Evolutionary conservation across 2,329 filamentous ascomycete genomes (phyloP), one percentile per base, ranked within the genome.

Genomic region (Alternaria viburni): DNA sequence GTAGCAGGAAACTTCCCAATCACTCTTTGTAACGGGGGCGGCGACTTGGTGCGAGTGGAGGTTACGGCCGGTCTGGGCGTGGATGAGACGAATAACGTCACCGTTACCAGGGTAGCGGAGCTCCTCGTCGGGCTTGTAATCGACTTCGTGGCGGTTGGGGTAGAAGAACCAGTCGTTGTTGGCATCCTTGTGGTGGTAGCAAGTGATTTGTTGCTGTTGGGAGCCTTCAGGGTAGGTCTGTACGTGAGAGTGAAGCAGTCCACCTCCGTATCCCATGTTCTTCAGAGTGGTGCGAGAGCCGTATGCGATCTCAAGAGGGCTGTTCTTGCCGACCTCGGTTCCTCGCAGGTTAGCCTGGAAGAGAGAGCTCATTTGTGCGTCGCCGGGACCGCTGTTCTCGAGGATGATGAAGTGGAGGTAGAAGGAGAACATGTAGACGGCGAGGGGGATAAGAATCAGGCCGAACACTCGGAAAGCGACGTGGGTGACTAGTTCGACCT

Each of bases 131-230:
- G 88, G 82, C 73, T 94, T 86, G 75, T 90, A 97, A 17, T 91
- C 90, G 23, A 86, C 82, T 62, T 97, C 88, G 57, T 86, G 82
- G 67, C 96, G 92, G 83, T 95, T 97, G 25, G 96, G 96, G 80
- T 97, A 97, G 82, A 99, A 94, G 83, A 96, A 97, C 96, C 96
- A 99, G 80, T 99, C 96, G 80, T 99, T 99, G 88, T 99, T 99
- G 80, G 95, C 87, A 85, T 99, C 96, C 81, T 99, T 99, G 86
- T 99, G 96, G 83, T 99, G 96, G 83, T 99, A 99, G 86, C 96
- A 99, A 67, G 96, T 99, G 66, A 99, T 90, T 80, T 99, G 96
- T 81, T 99, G 96, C 82, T 99, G 96, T 56, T 84, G 84, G 41
- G 96, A 98, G 30, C 95, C 96, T 77, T 97, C 94, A 0, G 95